phyloP scores from a whole-genome alignment of 2,329 filamentous ascomycete species.

The Zymoseptoria tritici region DNA sequence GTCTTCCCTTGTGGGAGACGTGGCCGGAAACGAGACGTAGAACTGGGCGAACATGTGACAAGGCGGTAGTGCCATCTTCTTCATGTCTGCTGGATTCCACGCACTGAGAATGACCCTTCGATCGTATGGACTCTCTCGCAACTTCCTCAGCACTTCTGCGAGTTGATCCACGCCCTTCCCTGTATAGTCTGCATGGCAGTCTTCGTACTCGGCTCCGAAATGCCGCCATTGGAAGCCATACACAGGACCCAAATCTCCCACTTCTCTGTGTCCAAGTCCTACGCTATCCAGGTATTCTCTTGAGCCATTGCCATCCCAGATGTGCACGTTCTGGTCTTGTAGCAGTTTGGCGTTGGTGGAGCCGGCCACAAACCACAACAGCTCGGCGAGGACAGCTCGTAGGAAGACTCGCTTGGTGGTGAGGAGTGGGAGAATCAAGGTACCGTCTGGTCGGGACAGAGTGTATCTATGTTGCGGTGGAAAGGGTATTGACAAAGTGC shows the following conservation, averaged over 20 bases:
- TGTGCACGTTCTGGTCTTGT: constrained; percentile 75
- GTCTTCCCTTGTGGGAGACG: constrained; percentile 21
- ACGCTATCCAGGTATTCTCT: constrained; percentile 82
- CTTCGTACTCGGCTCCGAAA: constrained; percentile 85
- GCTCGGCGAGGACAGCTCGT: constrained; percentile 80
- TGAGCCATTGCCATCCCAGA: constrained; percentile 96
- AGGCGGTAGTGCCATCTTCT: constrained; percentile 83
- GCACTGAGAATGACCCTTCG: constrained; percentile 82
- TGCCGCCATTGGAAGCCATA: constrained; percentile 99
- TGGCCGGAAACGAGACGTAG: constrained; percentile 67
- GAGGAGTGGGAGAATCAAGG: constrained; percentile 76
- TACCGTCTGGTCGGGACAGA: constrained; percentile 54
- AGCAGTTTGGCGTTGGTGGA: constrained; percentile 73
- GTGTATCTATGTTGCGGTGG: constrained; percentile 80
- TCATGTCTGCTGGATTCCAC: constrained; percentile 85
- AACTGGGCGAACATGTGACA: constrained; percentile 99
- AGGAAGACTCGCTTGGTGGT: constrained; percentile 97
- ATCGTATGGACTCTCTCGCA: constrained; percentile 78
- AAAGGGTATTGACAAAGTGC: constrained; percentile 82
- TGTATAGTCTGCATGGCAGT: constrained; percentile 71
- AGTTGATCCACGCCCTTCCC: constrained; percentile 91
- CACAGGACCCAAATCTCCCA: constrained; percentile 86
- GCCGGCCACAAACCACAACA: constrained; percentile 91
- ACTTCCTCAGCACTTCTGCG: constrained; percentile 78
- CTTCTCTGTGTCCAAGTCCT: constrained; percentile 71